Percentiles rank a stretch among this genome's conserved stretches.
Evolutionary conservation across 805 yeast genomes (phyloP).

Genomic region (Kodamaea jinghongensis): DNA sequence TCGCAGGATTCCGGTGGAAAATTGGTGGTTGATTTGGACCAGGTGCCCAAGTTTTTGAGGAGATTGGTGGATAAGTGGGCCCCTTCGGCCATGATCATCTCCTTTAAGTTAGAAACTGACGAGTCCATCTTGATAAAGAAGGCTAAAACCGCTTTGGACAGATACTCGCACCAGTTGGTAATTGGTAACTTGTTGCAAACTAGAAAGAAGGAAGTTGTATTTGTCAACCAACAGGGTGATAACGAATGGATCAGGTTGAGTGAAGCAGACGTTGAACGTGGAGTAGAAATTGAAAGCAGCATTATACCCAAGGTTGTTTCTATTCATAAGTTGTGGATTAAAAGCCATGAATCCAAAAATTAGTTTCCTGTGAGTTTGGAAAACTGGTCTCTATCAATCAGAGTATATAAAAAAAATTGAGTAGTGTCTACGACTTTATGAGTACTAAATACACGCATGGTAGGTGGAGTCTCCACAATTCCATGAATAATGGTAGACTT

Average conservation of each 20-base stretch:
- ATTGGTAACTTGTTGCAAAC: slow-evolving; percentile 91
- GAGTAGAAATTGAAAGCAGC: slow-evolving; percentile 69
- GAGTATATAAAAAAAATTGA: too few relatives aligned
- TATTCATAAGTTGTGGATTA: slow-evolving; percentile 64
- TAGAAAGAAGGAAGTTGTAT: slow-evolving; percentile 82
- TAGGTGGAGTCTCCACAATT: too few relatives aligned
- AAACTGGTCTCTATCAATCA: too few relatives aligned
- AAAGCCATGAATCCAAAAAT: neutral
- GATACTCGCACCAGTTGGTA: slow-evolving; percentile 91
- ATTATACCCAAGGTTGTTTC: slow-evolving; percentile 76
- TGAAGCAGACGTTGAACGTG: slow-evolving; percentile 36
- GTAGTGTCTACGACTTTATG: too few relatives aligned
- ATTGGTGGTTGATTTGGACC: slow-evolving; percentile 81
- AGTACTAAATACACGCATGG: too few relatives aligned
- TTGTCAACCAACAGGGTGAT: slow-evolving; percentile 55
- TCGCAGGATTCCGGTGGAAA: slow-evolving; percentile 69
- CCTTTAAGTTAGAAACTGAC: slow-evolving; percentile 94
- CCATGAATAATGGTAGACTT: too few relatives aligned
- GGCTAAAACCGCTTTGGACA: slow-evolving; percentile 71
- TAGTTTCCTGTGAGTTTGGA: too few relatives aligned
- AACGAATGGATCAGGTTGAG: slow-evolving; percentile 51
- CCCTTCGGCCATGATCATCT: slow-evolving; percentile 88
- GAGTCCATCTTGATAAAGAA: slow-evolving; percentile 63
- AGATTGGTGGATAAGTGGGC: slow-evolving; percentile 93
- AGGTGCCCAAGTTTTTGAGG: slow-evolving; percentile 91